These are phyloP conservation scores for Musa troglodytarum DNA, from an alignment of 176 grass and related monocot genomes.

Conservation along the genomic window DNA sequence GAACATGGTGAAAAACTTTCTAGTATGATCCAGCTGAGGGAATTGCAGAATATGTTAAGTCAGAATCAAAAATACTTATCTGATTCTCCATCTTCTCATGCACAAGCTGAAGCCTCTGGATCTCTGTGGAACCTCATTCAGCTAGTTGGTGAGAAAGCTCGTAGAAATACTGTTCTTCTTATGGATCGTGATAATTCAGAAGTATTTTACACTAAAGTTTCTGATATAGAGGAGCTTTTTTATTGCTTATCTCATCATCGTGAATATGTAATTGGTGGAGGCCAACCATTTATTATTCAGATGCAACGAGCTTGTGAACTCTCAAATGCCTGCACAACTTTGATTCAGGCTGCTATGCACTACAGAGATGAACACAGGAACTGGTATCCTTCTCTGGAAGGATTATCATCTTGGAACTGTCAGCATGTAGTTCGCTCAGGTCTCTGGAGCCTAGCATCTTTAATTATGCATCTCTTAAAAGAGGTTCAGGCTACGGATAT, in stretches of 20 bases:
- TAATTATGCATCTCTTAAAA: conserved; percentile 59
- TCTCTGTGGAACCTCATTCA: conserved; percentile 89
- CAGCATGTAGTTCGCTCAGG: conserved; percentile 67
- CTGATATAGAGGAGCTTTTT: conserved; percentile 85
- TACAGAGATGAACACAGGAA: conserved; percentile 59
- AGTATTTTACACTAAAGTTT: conserved; percentile 96
- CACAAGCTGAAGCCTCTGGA: conserved; percentile 37
- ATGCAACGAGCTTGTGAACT: conserved; percentile 66
- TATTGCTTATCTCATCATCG: conserved; percentile 75
- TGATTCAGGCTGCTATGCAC: conserved; percentile 52
- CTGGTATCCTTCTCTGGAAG: conserved; percentile 95
- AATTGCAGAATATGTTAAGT: conserved; percentile 69
- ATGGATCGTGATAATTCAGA: conserved; percentile 98
- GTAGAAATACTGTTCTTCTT: conserved; percentile 81
- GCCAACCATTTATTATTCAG: conserved; percentile 46
- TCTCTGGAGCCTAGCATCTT: conserved; percentile 71
- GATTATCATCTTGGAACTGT: conserved; percentile 81
- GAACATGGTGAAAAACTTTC: conserved; percentile 96
- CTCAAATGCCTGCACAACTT: conserved; percentile 58
- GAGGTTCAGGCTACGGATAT: conserved; percentile 45
- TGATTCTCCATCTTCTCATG: conserved; percentile 36
- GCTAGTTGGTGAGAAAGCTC: conserved; percentile 91
- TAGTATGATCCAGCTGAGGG: conserved; percentile 80
- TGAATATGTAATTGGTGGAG: conserved; percentile 59
- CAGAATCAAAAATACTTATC: conserved; percentile 33